Base-by-base conservation (phyloP, 176 grass and related monocot species). In the Miscanthus lutarioriparius region DNA sequence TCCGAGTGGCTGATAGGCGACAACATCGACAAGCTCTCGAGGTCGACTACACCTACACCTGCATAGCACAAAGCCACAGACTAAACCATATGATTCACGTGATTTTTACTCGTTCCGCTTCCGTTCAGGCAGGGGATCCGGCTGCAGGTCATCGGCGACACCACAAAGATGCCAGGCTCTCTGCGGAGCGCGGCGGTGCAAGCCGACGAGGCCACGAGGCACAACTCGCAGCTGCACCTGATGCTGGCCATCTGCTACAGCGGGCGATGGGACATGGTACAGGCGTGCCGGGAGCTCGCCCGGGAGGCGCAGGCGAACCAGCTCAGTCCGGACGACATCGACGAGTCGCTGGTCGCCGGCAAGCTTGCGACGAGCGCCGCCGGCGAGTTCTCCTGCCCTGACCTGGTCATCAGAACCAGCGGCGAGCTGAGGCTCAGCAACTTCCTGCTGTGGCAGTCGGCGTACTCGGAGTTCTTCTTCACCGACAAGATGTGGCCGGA, bases 391-490 rank as follows among this genome's bases (percentile, higher is more conserved):
- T 77, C 80, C 1, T 77, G 73, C 74, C 86, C 86, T 0, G 93
- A 92, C 84, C 81, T 92, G 35, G 72, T 92, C 79, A 84, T 95
- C 62, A 81, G 93, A 8, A 95, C 93, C 16, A 90, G 90, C 63
- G 90, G 93, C 59, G 90, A 95, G 85, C 38, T 70, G 4, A 67
- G 90, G 82, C 77, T 95, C 58, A 92, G 90, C 85, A 92, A 95
- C 88, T 95, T 95, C 93, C 39, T 95, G 51, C 54, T 95, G 53
- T 95, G 88, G 93, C 90, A 92, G 78, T 88, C 82, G 27, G 93
- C 93, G 10, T 90, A 95, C 76, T 80, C 88, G 16, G 93, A 92
- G 90, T 77, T 90, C 39, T 92, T 84, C 82, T 95, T 95, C 74
- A 88, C 90, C 40, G 22, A 83, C 41, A 88, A 80, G 44, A 56